Conservation (phyloP, 331 rosid species). For the Malus hybrid region DNA sequence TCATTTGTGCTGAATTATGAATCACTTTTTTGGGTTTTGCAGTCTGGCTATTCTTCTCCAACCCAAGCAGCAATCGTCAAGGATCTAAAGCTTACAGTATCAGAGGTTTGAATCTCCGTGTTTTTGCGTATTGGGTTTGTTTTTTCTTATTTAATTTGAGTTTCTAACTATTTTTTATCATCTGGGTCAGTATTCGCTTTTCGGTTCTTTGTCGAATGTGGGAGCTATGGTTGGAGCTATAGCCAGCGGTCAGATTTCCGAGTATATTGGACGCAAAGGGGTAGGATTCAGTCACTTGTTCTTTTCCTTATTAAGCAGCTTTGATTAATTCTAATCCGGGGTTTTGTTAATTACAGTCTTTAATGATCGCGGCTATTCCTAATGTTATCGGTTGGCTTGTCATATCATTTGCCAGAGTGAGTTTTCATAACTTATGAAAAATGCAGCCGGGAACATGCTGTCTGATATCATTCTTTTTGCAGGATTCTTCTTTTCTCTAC, state of each 20-base stretch:
- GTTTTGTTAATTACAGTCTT: conserved; percentile 47
- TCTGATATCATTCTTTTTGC: conserved; percentile 13
- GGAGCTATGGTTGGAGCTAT: conserved; percentile 99
- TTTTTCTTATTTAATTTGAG: neutral
- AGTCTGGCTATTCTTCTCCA: conserved; percentile 94
- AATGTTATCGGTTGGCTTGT: conserved; percentile 90
- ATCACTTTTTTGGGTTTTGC: neutral
- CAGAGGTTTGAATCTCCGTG: conserved; percentile 51
- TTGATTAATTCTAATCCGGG: neutral
- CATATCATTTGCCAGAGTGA: conserved; percentile 83
- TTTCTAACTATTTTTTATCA: conserved; percentile 3
- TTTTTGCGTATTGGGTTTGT: neutral
- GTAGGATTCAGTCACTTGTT: conserved; percentile 21
- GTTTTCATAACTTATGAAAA: conserved; percentile 11
- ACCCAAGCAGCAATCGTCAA: conserved; percentile 67
- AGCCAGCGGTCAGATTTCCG: conserved; percentile 95
- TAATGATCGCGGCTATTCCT: conserved; percentile 90
- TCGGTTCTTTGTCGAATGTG: conserved; percentile 92
- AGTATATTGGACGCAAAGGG: conserved; percentile 94
- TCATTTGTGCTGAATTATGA: neutral
- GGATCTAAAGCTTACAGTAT: conserved; percentile 72
- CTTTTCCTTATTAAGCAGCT: neutral
- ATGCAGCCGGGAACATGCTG: neutral
- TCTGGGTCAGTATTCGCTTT: conserved; percentile 57
- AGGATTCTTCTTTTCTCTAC: conserved; percentile 93